Evolutionary conservation across 352 stramenopile species (phyloP).

Genomic region (Thalassiosira ordinaria): DNA sequence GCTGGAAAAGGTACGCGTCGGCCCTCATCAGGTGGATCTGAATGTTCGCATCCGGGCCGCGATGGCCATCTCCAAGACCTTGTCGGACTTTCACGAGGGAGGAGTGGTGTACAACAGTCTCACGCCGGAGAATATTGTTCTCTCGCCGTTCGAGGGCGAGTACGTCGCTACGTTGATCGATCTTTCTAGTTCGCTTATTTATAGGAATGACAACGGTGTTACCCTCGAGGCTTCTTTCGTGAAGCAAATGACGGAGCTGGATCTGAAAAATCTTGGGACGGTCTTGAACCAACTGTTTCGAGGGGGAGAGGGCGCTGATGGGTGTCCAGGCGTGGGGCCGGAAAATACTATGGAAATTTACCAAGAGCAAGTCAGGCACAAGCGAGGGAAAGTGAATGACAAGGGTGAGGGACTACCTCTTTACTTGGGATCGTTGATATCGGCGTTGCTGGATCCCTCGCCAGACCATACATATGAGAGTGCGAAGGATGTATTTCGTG

Average conservation of each 20-base stretch:
- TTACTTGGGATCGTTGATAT: conserved; percentile 41
- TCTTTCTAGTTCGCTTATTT: conserved; percentile 16
- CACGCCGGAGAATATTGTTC: conserved; percentile 39
- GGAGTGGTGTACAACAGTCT: conserved; percentile 51
- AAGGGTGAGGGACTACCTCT: conserved; percentile 29
- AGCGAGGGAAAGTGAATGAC: conserved; percentile 35
- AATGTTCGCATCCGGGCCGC: conserved; percentile 24
- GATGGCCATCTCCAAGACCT: conserved; percentile 46
- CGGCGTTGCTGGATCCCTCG: conserved; percentile 11
- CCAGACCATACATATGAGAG: conserved; percentile 24
- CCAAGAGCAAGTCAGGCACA: not conserved
- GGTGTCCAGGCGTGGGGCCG: not conserved
- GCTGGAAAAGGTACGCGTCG: conserved; percentile 7
- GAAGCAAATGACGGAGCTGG: conserved; percentile 6
- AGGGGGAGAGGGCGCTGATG: not conserved
- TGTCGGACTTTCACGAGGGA: conserved; percentile 43
- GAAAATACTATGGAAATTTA: not conserved
- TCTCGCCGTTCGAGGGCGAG: conserved; percentile 28
- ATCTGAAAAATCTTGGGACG: conserved; percentile 22
- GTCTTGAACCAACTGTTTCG: conserved; percentile 36
- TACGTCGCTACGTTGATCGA: conserved; percentile 57
- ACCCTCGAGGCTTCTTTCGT: not conserved
- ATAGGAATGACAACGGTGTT: conserved; percentile 3
- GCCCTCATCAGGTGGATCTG: conserved; percentile 9
- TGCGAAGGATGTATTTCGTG: conserved; percentile 35